These are phyloP conservation scores for Pythium rhizo-oryzae DNA, from an alignment of 352 stramenopile genomes.

Conservation along the genomic window DNA sequence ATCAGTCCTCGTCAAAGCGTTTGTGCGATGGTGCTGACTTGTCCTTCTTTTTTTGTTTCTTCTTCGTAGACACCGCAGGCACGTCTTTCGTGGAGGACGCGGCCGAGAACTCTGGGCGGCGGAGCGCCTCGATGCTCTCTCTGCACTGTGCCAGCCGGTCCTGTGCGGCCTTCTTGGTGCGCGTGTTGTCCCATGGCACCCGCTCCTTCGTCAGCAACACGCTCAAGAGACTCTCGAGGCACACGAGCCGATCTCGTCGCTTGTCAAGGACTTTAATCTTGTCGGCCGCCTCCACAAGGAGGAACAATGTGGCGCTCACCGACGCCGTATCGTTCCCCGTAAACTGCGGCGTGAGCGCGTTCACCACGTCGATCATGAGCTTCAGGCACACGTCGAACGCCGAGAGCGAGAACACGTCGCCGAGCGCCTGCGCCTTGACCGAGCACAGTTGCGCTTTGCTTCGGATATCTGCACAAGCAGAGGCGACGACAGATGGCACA, in stretches of 20 bases:
- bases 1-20: conserved; percentile 36
- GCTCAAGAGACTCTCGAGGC: conserved; percentile 48
- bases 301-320: conserved; percentile 42
- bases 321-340: conserved; percentile 36
- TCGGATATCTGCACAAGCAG: not conserved
- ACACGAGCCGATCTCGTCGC: conserved; percentile 51
- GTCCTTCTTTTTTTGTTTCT: conserved; percentile 24
- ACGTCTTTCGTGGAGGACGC: not conserved
- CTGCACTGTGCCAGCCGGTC: not conserved
- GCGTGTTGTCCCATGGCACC: conserved; percentile 30
- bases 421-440: conserved; percentile 13
- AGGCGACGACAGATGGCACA: not conserved
- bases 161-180: conserved; percentile 2
- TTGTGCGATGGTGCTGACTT: conserved; percentile 31
- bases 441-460: conserved; percentile 20
- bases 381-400: conserved; percentile 36
- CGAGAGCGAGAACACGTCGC: conserved; percentile 13
- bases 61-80: not conserved
- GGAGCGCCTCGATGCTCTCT: conserved; percentile 1
- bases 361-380: conserved; percentile 47
- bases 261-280: conserved; percentile 39
- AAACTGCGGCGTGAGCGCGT: conserved; percentile 43
- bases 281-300: conserved; percentile 46
- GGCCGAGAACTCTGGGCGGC: not conserved
- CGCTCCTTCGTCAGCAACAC: conserved; percentile 34